Base-by-base conservation (phyloP, 345 rosid genomes). In the Aurinia saxatilis region DNA sequence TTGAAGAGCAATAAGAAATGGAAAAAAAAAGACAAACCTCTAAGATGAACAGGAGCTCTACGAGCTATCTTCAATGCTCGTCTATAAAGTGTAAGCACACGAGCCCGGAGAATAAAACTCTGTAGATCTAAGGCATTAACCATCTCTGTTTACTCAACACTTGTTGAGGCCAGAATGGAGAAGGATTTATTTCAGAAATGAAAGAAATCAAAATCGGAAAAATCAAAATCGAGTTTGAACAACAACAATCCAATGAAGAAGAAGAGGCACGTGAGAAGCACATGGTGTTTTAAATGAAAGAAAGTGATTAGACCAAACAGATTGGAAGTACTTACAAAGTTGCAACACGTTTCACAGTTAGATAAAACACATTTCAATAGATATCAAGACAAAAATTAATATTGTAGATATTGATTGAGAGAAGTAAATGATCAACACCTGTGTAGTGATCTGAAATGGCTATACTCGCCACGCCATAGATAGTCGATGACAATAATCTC, bases 21-120 rank as follows among this genome's bases (percentile, higher is more conserved):
- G 47, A 46, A 35, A 52, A 14, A 63, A n/a, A n/a, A n/a, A n/a
- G 12, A 55, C 59, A 1, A 29, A 88, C 95, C 96, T 86, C 81
- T 77, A 41, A 88, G 57, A 47, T 75, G 71, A 21, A 36, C 50
- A 57, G 96, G 96, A 68, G 98, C 90, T 81, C 85, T 75, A 17
- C 73, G 75, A 18, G 92, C 75, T 66, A 69, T 80, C 76, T 91
- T 78, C 13, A 92, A 77, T 1, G 93, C 91, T 72, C 82, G 89
- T 61, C 96, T 73, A 67, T 92, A 92, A 3, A 92, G 79, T 78
- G 85, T 87, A 67, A 92, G 78, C 52, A 83, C 96, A 64, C 91
- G 81, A 60, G 95, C 96, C 3, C 95, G 81, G 37, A 86, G 72
- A 69, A 92, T 80, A 60, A 89, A 92, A 73, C 80, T 87, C 84